Evolutionary conservation across 2,329 filamentous ascomycete genomes (phyloP).

Genomic region (Rutstroemia sp.): DNA sequence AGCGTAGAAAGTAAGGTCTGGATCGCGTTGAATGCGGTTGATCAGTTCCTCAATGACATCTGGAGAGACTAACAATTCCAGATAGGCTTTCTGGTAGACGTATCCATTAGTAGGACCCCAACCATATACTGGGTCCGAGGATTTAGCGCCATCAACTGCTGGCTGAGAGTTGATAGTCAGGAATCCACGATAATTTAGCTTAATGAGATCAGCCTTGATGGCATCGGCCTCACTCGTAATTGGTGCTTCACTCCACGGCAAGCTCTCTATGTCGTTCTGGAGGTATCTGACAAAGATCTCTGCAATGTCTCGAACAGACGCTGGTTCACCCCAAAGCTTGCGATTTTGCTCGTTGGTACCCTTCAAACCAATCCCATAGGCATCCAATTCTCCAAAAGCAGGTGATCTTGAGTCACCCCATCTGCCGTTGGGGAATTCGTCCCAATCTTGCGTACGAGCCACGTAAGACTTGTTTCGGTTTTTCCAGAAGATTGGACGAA

Average conservation of each 20-base stretch:
- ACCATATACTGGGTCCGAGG: conserved; percentile 76
- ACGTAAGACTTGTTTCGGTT: conserved; percentile 96
- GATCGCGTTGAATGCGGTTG: conserved; percentile 66
- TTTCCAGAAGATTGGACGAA: conserved; percentile 97
- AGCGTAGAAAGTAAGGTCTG: conserved; percentile 88
- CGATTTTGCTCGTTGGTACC: conserved; percentile 95
- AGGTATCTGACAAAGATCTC: conserved; percentile 82
- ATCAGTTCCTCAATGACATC: conserved; percentile 72
- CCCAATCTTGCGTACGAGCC: conserved; percentile 93
- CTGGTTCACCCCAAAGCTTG: conserved; percentile 87
- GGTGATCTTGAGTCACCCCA: conserved; percentile 97
- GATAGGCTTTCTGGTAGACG: conserved; percentile 96
- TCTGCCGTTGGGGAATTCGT: conserved; percentile 96
- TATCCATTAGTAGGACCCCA: conserved; percentile 96
- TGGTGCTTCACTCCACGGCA: conserved; percentile 91
- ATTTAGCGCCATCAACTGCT: conserved; percentile 84
- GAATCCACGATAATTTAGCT: conserved; percentile 78
- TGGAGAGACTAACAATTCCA: conserved; percentile 83
- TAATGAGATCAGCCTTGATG: conserved; percentile 70
- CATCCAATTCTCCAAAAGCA: conserved; percentile 90
- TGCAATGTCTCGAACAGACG: conserved; percentile 70
- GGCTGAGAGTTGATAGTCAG: conserved; percentile 98
- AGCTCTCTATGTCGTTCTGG: conserved; percentile 66
- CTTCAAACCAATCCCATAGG: conserved; percentile 88
- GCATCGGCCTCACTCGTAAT: conserved; percentile 75